Conservation (phyloP, 345 rosid species). For the Lepidium didymum region DNA sequence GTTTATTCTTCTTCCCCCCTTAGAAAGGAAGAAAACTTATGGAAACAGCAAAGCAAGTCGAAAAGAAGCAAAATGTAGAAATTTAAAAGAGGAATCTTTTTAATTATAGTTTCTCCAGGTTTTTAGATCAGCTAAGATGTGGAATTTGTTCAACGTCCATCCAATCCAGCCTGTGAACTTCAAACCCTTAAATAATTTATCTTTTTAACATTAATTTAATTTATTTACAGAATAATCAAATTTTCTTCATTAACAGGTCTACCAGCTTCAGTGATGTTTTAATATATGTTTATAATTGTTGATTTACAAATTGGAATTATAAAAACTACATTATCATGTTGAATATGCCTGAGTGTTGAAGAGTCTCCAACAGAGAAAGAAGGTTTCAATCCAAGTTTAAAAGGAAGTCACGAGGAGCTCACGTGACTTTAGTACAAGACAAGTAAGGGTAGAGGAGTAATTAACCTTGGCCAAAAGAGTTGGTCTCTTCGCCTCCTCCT, state of each 20-base stretch:
- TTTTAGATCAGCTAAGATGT: constrained; percentile 16
- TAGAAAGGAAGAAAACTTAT: neutral
- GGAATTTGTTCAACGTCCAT: constrained; percentile 24
- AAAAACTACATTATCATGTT: too few relatives aligned
- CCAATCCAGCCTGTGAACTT: constrained; percentile 28
- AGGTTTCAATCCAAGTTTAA: too few relatives aligned
- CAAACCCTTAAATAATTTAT: constrained; percentile 11
- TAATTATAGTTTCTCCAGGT: neutral
- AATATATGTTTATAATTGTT: neutral
- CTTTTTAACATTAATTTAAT: neutral
- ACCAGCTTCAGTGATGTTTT: neutral
- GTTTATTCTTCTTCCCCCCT: constrained; percentile 1
- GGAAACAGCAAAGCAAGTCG: constrained; percentile 8
- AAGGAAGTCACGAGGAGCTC: too few relatives aligned
- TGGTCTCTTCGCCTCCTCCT: too few relatives aligned
- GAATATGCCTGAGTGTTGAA: too few relatives aligned
- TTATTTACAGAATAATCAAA: neutral
- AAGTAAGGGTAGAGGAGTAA: too few relatives aligned
- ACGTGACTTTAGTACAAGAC: too few relatives aligned
- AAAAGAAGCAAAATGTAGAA: neutral
- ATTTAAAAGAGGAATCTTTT: neutral
- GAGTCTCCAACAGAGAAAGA: too few relatives aligned
- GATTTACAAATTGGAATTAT: neutral
- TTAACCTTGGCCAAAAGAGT: too few relatives aligned
- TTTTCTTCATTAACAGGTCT: neutral